Percentiles rank a stretch among this genome's conserved stretches.
phyloP scores from a whole-genome alignment of 495 filamentous ascomycete genomes.

The Penicillium arizonense region DNA sequence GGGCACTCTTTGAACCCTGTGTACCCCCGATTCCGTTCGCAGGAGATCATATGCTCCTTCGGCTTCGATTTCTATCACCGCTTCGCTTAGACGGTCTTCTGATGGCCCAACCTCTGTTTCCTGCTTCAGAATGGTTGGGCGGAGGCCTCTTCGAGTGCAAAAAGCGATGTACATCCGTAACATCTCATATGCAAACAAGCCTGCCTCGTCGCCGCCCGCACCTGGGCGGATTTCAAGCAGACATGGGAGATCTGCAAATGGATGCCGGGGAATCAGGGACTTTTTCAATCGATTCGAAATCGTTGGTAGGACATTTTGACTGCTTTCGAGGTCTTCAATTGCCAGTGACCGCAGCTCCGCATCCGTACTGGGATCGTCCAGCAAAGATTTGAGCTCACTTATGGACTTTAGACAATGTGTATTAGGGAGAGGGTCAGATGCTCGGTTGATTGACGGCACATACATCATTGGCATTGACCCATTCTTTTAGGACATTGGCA shows the following conservation, averaged over 20 bases:
- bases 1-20: slow-evolving; percentile 90
- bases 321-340: slow-evolving; percentile 68
- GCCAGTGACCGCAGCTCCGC: slow-evolving; percentile 67
- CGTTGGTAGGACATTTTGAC: slow-evolving; percentile 53
- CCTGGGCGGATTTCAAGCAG: slow-evolving; percentile 90
- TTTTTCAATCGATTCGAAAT: slow-evolving; percentile 66
- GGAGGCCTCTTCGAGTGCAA: slow-evolving; percentile 63
- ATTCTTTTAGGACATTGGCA: slow-evolving; percentile 66
- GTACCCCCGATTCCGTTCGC: slow-evolving; percentile 86
- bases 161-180: slow-evolving; percentile 86
- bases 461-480: slow-evolving; percentile 47
- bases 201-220: slow-evolving; percentile 89
- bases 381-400: slow-evolving; percentile 54
- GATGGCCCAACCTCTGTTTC: slow-evolving; percentile 54
- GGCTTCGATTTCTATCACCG: slow-evolving; percentile 78
- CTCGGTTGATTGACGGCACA: background rate
- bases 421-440: background rate
- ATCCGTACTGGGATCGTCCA: slow-evolving; percentile 60
- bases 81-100: slow-evolving; percentile 71
- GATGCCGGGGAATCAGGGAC: slow-evolving; percentile 80
- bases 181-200: slow-evolving; percentile 82
- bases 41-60: slow-evolving; percentile 76
- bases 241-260: slow-evolving; percentile 90
- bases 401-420: slow-evolving; percentile 44
- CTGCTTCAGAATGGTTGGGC: slow-evolving; percentile 54